Base-by-base conservation (phyloP, 768 basidiomycete species). In the Pleurotus pulmonarius region DNA sequence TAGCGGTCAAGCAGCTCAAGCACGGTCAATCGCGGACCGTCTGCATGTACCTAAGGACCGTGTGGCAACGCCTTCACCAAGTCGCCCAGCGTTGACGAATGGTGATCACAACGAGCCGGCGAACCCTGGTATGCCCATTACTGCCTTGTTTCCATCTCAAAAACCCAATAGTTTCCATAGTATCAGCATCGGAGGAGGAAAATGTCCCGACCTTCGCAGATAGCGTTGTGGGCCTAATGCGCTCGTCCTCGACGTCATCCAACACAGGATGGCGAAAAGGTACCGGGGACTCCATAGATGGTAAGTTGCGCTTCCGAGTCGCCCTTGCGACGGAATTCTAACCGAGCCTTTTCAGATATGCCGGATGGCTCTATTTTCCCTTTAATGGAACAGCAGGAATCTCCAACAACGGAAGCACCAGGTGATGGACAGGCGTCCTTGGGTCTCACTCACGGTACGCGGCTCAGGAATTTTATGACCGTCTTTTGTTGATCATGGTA, bases 11-110 rank as follows among this genome's bases (percentile, higher is more conserved):
- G 73, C 69, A 13, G 72, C 67, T 11, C 72, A 76, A 47, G 77
- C 78, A 4, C 70, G 70, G 39, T 73, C 63, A 57, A 70, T 82
- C 29, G 81, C 80, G 2, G 76, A 80, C 11, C 72, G 75, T 18
- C 61, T 83, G 48, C 75, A 81, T 59, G 69, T 81, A 11, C 75
- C 75, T 9, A 70, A 69, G 56, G 67, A 63, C 15, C 67, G 73
- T 9, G 38, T 15, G 8, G 68, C 61, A 38, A 69, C 71, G 9
- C 68, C 70, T 1, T 66, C 70, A 26, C 67, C 71, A 8, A 59
- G 68, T 12, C 66, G 63, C 20, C 11, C 56, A 26, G 22, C 46
- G 24, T 20, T 18, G 39, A 41, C 38, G 13, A n/a, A 15, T 18
- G 41, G 16, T 22, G 38, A 53, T 8, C 18, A 52, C 41, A 15